A percentile compares a stretch with the other conserved stretches of the same genome.
These are phyloP conservation scores for Panaeolus cyanescens DNA, from an alignment of 768 basidiomycete genomes.

Conservation along the genomic window DNA sequence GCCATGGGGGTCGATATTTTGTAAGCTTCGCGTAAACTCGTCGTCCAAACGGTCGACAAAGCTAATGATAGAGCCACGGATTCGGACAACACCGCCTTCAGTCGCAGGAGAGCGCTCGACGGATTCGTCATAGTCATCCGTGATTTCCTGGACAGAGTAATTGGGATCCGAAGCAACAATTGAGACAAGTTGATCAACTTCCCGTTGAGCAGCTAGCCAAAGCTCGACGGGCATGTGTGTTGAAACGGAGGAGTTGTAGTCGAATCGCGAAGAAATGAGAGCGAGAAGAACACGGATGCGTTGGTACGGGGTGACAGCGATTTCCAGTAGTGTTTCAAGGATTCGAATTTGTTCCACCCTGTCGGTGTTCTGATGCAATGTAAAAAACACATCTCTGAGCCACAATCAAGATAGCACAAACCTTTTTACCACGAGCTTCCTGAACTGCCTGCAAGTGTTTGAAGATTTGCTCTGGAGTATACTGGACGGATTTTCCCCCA, in stretches of 20 bases:
- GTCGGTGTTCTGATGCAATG: constrained; percentile 82
- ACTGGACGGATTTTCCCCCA: constrained; percentile 82
- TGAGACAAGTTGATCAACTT: constrained; percentile 86
- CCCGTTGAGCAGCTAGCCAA: constrained; percentile 85
- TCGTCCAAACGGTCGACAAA: constrained; percentile 96
- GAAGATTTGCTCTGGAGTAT: constrained; percentile 85
- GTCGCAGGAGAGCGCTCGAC: constrained; percentile 76
- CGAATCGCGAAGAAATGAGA: constrained; percentile 92
- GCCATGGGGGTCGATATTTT: constrained; percentile 98
- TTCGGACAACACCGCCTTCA: constrained; percentile 76
- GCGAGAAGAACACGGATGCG: constrained; percentile 93
- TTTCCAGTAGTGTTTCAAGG: constrained; percentile 82
- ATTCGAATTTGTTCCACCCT: constrained; percentile 92
- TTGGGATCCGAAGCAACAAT: constrained; percentile 70
- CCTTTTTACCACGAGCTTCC: constrained; percentile 96
- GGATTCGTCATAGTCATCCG: constrained; percentile 91
- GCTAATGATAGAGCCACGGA: constrained; percentile 95
- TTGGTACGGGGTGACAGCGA: constrained; percentile 87
- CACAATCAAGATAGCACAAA: constrained; percentile 31
- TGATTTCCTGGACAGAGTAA: constrained; percentile 86
- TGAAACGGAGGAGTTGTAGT: constrained; percentile 88
- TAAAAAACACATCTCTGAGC: constrained; percentile 6
- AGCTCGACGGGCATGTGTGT: constrained; percentile 91
- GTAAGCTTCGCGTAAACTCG: constrained; percentile 95
- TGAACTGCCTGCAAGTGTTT: constrained; percentile 90